These are phyloP conservation scores for Nitzschia putrida DNA, from an alignment of 108 stramenopile genomes.

Conservation along the genomic window DNA sequence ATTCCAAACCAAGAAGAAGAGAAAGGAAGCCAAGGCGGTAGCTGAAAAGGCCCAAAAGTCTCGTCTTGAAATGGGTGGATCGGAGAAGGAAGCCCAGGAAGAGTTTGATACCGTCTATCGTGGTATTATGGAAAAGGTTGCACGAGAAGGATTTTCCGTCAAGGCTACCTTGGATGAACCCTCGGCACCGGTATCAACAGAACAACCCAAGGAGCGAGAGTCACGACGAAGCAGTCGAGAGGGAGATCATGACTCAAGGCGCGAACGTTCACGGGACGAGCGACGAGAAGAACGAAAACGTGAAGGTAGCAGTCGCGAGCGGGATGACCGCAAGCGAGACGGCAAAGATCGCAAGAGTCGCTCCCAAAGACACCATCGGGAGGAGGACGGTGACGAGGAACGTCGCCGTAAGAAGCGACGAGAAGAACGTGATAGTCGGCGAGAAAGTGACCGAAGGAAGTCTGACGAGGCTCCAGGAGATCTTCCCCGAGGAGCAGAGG, in stretches of 20 bases:
- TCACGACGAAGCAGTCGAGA: background rate
- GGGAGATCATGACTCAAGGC: constrained; percentile 6
- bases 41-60: constrained; percentile 64
- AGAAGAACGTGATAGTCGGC: constrained; percentile 3
- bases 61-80: constrained; percentile 51
- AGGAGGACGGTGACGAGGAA: constrained; percentile 3
- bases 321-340: constrained; percentile 9
- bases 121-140: constrained; percentile 71
- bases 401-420: constrained; percentile 15
- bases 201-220: background rate
- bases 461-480: no score
- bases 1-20: constrained; percentile 84
- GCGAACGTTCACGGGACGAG: constrained; percentile 17
- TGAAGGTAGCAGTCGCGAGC: constrained; percentile 12
- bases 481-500: no score
- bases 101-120: constrained; percentile 60
- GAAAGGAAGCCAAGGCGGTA: constrained; percentile 75
- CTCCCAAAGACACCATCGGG: constrained; percentile 1
- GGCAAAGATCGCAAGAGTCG: constrained; percentile 7
- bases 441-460: background rate
- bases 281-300: constrained; percentile 17
- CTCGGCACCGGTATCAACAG: background rate
- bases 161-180: background rate
- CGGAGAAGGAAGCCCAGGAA: constrained; percentile 73
- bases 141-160: constrained; percentile 41